Evolutionary conservation across 352 stramenopile genomes (phyloP).

Genomic region (Globisporangium alternatum): DNA sequence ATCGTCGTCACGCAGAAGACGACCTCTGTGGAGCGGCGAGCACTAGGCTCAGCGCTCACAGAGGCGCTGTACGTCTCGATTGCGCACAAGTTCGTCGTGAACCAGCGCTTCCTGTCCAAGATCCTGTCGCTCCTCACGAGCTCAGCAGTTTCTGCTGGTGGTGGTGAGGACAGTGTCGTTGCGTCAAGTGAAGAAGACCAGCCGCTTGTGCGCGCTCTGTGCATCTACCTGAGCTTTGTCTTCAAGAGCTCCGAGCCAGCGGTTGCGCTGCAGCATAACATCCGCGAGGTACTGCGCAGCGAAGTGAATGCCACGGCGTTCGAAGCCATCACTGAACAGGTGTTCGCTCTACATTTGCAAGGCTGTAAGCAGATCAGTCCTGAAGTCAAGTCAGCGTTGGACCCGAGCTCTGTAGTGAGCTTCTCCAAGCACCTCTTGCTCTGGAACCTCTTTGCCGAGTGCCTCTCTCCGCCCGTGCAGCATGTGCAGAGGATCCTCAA

Average conservation of each 20-base stretch:
- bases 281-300: constrained; percentile 38
- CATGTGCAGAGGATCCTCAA: constrained; percentile 10
- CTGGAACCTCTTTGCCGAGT: constrained; percentile 28
- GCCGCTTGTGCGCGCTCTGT: constrained; percentile 38
- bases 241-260: constrained; percentile 20
- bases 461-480: neutral
- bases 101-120: constrained; percentile 56
- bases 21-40: constrained; percentile 19
- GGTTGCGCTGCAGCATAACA: constrained; percentile 28
- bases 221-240: constrained; percentile 55
- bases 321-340: constrained; percentile 14
- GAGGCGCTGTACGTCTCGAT: constrained; percentile 58
- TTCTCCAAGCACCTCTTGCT: constrained; percentile 24
- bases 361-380: constrained; percentile 10
- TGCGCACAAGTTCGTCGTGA: constrained; percentile 37
- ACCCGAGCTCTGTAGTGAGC: neutral
- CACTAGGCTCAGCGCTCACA: constrained; percentile 38
- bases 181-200: constrained; percentile 15
- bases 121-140: constrained; percentile 31
- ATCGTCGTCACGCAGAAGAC: constrained; percentile 59
- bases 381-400: neutral
- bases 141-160: neutral
- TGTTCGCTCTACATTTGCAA: constrained; percentile 19
- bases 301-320: constrained; percentile 32
- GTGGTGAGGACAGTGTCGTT: neutral